Evolutionary conservation across 208 protist genomes (phyloP), one percentile per base, ranked within the genome.

Genomic region (Crithidia bombi): DNA sequence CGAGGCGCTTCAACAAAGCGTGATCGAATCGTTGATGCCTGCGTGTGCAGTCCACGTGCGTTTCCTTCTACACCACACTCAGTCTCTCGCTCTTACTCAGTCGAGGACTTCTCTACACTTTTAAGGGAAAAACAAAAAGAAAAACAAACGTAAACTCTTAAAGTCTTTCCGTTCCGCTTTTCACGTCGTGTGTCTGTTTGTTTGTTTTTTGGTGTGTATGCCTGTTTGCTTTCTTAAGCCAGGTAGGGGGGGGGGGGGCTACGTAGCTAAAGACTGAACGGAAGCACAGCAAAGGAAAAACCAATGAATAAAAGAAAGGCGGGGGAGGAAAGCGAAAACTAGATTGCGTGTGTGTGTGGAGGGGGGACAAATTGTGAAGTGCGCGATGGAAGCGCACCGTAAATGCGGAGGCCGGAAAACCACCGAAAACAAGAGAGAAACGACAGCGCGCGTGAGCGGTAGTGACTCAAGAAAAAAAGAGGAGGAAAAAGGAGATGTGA

Each of bases 241-340:
- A 17, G 47, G 36, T 47, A 47, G 36, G 56, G 28, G 32, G 52
- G n/a, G n/a, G n/a, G n/a, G 47, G 57, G 65, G 62, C 55, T 51
- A 63, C 39, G 21, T 10, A 50, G 35, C 36, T 38, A 11, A 17
- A 49, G 28, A 51, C 32, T n/a, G 17, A 54, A 74, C 51, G 64
- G 71, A 61, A 39, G 33, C 56, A 62, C 56, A n/a, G n/a, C n/a
- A 49, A 62, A 58, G 52, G 26, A 39, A 57, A 25, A 25, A 25
- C n/a, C n/a, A n/a, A n/a, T n/a, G n/a, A n/a, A n/a, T n/a, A n/a
- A n/a, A n/a, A n/a, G n/a, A n/a, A n/a, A n/a, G n/a, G n/a, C n/a
- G n/a, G n/a, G n/a, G n/a, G n/a, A n/a, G n/a, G 38, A 43, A 43
- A 43, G 38, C 38, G 7, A 43, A 43, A 43, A 43, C 6, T 54